These are phyloP conservation scores for Penicillium manginii DNA, from an alignment of 495 filamentous ascomycete species.

Conservation along the genomic window DNA sequence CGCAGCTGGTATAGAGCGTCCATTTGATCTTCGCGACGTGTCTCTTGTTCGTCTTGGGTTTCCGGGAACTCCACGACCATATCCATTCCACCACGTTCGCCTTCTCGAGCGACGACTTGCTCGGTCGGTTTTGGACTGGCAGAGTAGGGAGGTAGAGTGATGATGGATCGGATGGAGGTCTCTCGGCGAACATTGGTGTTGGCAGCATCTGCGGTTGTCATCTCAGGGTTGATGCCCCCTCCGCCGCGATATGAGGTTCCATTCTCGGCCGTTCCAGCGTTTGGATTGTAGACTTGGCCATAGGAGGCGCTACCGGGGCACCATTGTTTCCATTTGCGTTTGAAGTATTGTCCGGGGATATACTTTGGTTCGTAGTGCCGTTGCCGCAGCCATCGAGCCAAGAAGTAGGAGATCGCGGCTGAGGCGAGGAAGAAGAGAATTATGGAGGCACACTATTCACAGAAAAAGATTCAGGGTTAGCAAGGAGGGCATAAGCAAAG, in stretches of 20 bases:
- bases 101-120: constrained; percentile 85
- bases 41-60: constrained; percentile 73
- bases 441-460: constrained; percentile 34
- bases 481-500: background rate
- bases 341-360: constrained; percentile 60
- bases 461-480: constrained; percentile 8
- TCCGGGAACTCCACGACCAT: constrained; percentile 86
- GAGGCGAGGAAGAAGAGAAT: constrained; percentile 43
- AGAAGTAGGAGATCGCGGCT: constrained; percentile 48
- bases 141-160: constrained; percentile 86
- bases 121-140: constrained; percentile 72
- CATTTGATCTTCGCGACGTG: constrained; percentile 89
- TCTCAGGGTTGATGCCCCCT: constrained; percentile 30
- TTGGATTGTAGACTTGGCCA: constrained; percentile 39
- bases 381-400: constrained; percentile 52
- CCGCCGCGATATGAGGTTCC: constrained; percentile 33
- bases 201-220: constrained; percentile 20
- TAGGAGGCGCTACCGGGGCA: constrained; percentile 46
- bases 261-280: constrained; percentile 15
- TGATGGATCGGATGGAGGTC: constrained; percentile 85
- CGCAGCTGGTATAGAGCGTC: constrained; percentile 89
- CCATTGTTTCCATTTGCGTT: constrained; percentile 65
- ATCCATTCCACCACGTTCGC: constrained; percentile 90
- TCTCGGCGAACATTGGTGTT: constrained; percentile 70
- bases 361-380: constrained; percentile 58